A percentile compares a stretch with the other conserved stretches of the same genome.
Evolutionary conservation across 805 yeast genomes (phyloP).

Genomic region (Candida dendrica): DNA sequence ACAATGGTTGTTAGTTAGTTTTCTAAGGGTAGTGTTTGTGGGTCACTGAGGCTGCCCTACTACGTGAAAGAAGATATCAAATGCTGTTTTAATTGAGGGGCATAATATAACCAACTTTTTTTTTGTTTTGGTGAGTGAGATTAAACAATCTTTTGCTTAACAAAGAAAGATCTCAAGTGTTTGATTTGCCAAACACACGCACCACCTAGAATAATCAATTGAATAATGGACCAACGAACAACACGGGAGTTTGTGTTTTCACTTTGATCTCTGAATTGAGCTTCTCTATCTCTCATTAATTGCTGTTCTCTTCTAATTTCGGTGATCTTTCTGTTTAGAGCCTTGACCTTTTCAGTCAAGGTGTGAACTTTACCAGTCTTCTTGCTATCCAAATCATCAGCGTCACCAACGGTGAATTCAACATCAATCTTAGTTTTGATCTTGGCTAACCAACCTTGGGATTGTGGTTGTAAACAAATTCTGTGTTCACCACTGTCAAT

Average conservation of each 20-base stretch:
- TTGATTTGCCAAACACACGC: conserved; percentile 72
- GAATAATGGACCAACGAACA: conserved; percentile 67
- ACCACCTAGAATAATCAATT: conserved; percentile 52
- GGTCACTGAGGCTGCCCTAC: no score
- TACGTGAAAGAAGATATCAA: no score
- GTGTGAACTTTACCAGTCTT: conserved; percentile 48
- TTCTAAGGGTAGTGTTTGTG: no score
- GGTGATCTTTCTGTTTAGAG: conserved; percentile 45
- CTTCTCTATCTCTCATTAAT: conserved; percentile 68
- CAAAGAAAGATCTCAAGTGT: conserved; percentile 69
- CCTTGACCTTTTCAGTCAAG: conserved; percentile 50
- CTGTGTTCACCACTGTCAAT: conserved; percentile 73
- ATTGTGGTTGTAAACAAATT: conserved; percentile 53
- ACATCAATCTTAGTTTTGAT: conserved; percentile 50
- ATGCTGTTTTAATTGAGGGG: no score
- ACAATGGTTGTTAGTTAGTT: no score
- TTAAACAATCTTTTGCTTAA: conserved; percentile 55
- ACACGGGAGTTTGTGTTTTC: conserved; percentile 66
- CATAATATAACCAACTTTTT: no score
- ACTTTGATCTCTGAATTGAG: conserved; percentile 62
- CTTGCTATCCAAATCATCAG: conserved; percentile 60
- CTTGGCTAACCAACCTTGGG: conserved; percentile 57
- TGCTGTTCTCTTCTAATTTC: conserved; percentile 63
- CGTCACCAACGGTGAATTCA: conserved; percentile 63
- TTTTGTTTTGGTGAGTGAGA: background rate